Evolutionary conservation across 495 filamentous ascomycete species (phyloP).

Genomic region (Daldinia bambusicola): DNA sequence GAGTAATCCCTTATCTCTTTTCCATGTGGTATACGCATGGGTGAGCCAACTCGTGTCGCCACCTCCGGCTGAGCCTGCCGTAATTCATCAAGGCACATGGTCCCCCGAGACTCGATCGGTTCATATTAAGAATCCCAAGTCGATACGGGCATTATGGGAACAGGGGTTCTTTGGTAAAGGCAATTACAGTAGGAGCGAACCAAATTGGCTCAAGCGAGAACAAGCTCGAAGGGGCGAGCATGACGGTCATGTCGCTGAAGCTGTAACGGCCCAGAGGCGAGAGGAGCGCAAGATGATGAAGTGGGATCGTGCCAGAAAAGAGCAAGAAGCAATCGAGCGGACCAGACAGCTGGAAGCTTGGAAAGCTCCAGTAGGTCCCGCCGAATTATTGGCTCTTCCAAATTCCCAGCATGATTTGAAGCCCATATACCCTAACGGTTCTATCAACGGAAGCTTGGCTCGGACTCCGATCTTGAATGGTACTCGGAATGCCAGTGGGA

Average conservation of each 20-base stretch:
- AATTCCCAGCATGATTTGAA: slow-evolving; percentile 47
- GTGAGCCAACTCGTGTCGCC: slow-evolving; percentile 75
- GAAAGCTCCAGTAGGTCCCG: slow-evolving; percentile 51
- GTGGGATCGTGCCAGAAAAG: slow-evolving; percentile 84
- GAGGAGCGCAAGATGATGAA: slow-evolving; percentile 86
- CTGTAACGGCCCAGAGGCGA: slow-evolving; percentile 78
- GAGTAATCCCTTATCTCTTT: slow-evolving; percentile 88
- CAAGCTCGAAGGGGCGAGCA: slow-evolving; percentile 73
- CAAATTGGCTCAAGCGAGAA: slow-evolving; percentile 88
- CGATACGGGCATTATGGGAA: slow-evolving; percentile 88
- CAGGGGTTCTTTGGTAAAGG: slow-evolving; percentile 97
- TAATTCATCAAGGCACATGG: slow-evolving; percentile 77
- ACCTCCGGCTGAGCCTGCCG: slow-evolving; percentile 70
- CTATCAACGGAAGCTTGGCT: neutral
- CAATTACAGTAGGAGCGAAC: slow-evolving; percentile 89
- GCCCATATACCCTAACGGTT: neutral
- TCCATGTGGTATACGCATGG: slow-evolving; percentile 81
- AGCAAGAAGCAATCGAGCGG: slow-evolving; percentile 81
- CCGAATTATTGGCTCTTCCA: slow-evolving; percentile 52
- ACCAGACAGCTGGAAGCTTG: slow-evolving; percentile 49
- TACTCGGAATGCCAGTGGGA: neutral
- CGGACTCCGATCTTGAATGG: slow-evolving; percentile 3
- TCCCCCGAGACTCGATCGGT: slow-evolving; percentile 81
- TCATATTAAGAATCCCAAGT: slow-evolving; percentile 79
- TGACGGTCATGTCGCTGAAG: slow-evolving; percentile 69